Evolutionary conservation across 2,329 filamentous ascomycete genomes (phyloP), one percentile per base, ranked within the genome.

Genomic region (Alternaria tenuissima): DNA sequence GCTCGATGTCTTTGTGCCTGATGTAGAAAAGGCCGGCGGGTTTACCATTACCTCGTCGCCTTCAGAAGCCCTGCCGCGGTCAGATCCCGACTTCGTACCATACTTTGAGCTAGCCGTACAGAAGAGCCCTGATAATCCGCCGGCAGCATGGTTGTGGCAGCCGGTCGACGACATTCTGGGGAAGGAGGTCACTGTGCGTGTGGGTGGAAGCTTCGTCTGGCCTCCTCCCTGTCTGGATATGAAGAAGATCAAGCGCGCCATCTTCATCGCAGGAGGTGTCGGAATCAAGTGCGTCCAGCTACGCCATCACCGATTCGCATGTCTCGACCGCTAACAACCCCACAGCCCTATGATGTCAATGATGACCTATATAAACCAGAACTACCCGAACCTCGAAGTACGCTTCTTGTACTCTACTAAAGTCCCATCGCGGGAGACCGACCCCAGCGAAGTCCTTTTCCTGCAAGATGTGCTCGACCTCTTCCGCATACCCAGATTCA

Each of bases 21-120:
- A 81, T 38, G 80, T 92, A 44, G 71, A 84, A 43, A 88, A 90
- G 74, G 89, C 92, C 4, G 93, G 93, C 34, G 93, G 93, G 59
- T 97, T 96, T 82, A 96, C 93, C 42, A 91, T 96, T 65, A 94
- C 92, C 7, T 95, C 91, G 1, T 81, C 90, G 0, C 92, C 92
- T 0, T 85, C 84, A 42, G 80, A 83, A 55, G 84, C 87, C 3
- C 62, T 77, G 22, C 61, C 75, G 48, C 67, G 66, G 47, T 47
- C 68, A 28, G 61, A 70, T 57, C 55, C 60, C 46, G 62, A 69
- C 22, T 64, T 67, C 59, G 53, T 41, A 24, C 79, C 80, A 1
- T 91, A 89, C 76, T 79, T 96, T 47, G 93, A 96, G 76, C 85
- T 96, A 6, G 93, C 93, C 0, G 85, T 96, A 22, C 91, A 95